Evolutionary conservation across 2,329 filamentous ascomycete genomes (phyloP).

Genomic region (Phyllosticta citrichinensis): DNA sequence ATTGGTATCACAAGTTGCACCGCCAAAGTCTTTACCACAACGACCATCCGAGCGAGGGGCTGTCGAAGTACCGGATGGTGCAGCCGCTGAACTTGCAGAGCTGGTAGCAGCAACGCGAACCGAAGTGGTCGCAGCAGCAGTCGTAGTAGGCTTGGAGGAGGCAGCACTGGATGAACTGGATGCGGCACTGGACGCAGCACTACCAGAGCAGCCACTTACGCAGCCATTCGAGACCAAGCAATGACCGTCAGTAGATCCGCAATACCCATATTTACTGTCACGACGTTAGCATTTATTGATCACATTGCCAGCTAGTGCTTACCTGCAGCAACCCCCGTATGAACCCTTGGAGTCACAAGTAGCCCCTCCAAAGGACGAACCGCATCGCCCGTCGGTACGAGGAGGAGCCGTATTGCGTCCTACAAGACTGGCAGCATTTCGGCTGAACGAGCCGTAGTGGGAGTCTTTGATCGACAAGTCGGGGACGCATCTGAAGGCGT

Average conservation of each 20-base stretch:
- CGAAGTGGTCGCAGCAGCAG: constrained; percentile 8
- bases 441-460: constrained; percentile 19
- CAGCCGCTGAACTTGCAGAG: constrained; percentile 11
- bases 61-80: constrained; percentile 6
- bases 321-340: constrained; percentile 19
- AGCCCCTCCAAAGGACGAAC: constrained; percentile 17
- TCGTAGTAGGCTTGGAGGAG: neutral
- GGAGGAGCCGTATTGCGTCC: constrained; percentile 16
- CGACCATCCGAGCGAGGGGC: constrained; percentile 18
- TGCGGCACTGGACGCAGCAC: neutral
- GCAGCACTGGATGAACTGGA: neutral
- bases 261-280: constrained; percentile 17
- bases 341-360: constrained; percentile 15
- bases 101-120: constrained; percentile 15
- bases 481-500: neutral
- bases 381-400: constrained; percentile 19
- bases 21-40: constrained; percentile 20
- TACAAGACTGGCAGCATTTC: constrained; percentile 19
- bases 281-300: neutral
- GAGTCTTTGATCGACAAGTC: constrained; percentile 11
- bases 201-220: constrained; percentile 19
- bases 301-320: neutral
- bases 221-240: constrained; percentile 25
- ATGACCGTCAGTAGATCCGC: constrained; percentile 24
- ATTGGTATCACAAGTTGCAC: constrained; percentile 16